Evolutionary conservation across 2,329 filamentous ascomycete genomes (phyloP).

Genomic region (Pyrenochaeta sp.): DNA sequence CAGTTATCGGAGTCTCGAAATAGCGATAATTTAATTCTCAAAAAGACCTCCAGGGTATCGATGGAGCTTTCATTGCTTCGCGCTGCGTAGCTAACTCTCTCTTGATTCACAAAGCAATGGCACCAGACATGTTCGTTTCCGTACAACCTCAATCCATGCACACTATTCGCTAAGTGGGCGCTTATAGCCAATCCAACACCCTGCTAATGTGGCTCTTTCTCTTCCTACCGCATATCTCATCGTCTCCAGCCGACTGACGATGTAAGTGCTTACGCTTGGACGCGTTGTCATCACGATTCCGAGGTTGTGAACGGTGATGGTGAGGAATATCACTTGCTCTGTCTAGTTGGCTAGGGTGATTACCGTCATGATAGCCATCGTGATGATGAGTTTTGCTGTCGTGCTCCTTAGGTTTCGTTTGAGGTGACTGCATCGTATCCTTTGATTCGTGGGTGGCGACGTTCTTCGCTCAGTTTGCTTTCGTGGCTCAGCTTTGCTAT

Average conservation of each 20-base stretch:
- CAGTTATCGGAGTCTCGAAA: too few relatives aligned
- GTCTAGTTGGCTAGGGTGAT: background rate
- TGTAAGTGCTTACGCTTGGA: background rate
- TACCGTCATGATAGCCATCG: background rate
- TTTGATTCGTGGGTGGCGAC: background rate
- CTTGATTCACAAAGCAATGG: too few relatives aligned
- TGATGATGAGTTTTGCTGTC: background rate
- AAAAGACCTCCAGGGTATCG: too few relatives aligned
- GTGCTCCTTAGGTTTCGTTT: background rate
- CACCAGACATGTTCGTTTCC: too few relatives aligned
- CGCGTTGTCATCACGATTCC: background rate
- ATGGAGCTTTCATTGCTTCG: too few relatives aligned
- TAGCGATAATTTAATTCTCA: too few relatives aligned
- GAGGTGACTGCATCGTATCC: background rate
- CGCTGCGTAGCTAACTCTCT: too few relatives aligned
- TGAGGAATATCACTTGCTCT: constrained; percentile 2
- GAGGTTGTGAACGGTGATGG: background rate
- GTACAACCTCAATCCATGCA: too few relatives aligned
- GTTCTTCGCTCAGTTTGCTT: background rate
- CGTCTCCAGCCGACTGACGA: background rate
- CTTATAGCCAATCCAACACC: constrained; percentile 23
- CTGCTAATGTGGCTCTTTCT: constrained; percentile 12
- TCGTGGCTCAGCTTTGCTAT: background rate
- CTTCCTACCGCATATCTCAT: background rate
- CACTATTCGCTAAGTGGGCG: background rate